Percentiles rank a stretch among this genome's conserved stretches.
Evolutionary conservation across 371 early-diverging fungal species (phyloP).

Genomic region (Mucor lusitanicus): DNA sequence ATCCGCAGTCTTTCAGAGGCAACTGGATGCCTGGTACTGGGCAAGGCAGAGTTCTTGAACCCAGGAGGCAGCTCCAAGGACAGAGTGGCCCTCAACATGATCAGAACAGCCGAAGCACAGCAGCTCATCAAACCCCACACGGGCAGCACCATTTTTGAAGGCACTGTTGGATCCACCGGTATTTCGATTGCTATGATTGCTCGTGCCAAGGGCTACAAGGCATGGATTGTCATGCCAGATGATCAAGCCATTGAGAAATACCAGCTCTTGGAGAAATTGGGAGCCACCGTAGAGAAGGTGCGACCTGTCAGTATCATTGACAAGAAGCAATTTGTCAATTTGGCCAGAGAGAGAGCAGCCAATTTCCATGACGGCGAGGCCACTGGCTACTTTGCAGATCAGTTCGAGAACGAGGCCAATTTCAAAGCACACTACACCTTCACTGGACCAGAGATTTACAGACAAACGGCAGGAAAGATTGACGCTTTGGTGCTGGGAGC

Average conservation of each 20-base stretch:
- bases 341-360: slow-evolving; percentile 78
- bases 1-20: slow-evolving; percentile 84
- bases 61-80: slow-evolving; percentile 96
- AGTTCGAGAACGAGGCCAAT: slow-evolving; percentile 93
- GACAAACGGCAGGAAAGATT: slow-evolving; percentile 69
- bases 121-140: slow-evolving; percentile 66
- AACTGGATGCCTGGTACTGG: slow-evolving; percentile 85
- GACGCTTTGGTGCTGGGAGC: slow-evolving; percentile 90
- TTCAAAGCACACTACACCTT: slow-evolving; percentile 75
- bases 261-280: slow-evolving; percentile 76
- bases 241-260: slow-evolving; percentile 93
- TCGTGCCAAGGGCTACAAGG: slow-evolving; percentile 83
- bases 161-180: slow-evolving; percentile 90
- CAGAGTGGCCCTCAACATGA: slow-evolving; percentile 86
- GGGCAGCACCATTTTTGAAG: slow-evolving; percentile 88
- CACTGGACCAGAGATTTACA: slow-evolving; percentile 91
- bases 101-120: slow-evolving; percentile 74
- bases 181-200: slow-evolving; percentile 85
- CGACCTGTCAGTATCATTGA: slow-evolving; percentile 93
- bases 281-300: slow-evolving; percentile 92
- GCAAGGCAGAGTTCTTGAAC: slow-evolving; percentile 77
- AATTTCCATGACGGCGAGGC: slow-evolving; percentile 52
- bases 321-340: slow-evolving; percentile 87
- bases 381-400: slow-evolving; percentile 75
- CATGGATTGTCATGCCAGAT: slow-evolving; percentile 96